Conservation (phyloP, 345 rosid species). For the Cochlearia excelsa region DNA sequence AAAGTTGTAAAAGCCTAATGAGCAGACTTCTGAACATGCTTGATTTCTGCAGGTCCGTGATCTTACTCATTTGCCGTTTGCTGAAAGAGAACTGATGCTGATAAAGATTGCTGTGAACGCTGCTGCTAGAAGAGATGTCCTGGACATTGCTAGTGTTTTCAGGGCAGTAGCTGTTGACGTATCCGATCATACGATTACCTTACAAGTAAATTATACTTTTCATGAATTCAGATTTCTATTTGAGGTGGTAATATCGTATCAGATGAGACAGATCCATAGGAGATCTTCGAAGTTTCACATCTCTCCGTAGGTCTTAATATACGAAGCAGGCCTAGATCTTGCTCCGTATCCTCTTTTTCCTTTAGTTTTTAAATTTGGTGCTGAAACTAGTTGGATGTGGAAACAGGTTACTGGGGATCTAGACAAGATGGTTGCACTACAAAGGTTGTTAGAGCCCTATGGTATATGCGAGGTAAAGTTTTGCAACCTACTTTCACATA, state of each 20-base stretch:
- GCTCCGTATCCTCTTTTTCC: not conserved
- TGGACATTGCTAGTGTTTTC: conserved; percentile 71
- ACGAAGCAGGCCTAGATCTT: not conserved
- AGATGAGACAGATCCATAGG: not conserved
- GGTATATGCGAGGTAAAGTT: conserved; percentile 90
- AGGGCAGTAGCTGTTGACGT: conserved; percentile 71
- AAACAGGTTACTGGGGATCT: conserved; percentile 84
- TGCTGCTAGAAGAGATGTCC: conserved; percentile 63
- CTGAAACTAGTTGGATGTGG: conserved; percentile 19
- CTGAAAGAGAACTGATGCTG: conserved; percentile 67
- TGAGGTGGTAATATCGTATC: not conserved
- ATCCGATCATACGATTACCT: conserved; percentile 72
- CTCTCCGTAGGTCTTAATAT: conserved; percentile 4
- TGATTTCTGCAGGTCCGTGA: conserved; percentile 53
- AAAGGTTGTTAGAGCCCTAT: conserved; percentile 84
- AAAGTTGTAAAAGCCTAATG: conserved; percentile 13
- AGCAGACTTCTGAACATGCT: conserved; percentile 11
- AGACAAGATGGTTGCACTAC: conserved; percentile 93
- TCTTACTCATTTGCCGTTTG: conserved; percentile 66
- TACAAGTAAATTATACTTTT: conserved; percentile 44
- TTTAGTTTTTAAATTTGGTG: conserved; percentile 4
- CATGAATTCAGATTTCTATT: not conserved
- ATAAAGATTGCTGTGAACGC: conserved; percentile 62
- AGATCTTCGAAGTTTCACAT: not conserved
- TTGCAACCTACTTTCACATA: conserved; percentile 15